Base-by-base conservation (phyloP, 2,329 filamentous ascomycete genomes). In the Fusarium austroafricanum region DNA sequence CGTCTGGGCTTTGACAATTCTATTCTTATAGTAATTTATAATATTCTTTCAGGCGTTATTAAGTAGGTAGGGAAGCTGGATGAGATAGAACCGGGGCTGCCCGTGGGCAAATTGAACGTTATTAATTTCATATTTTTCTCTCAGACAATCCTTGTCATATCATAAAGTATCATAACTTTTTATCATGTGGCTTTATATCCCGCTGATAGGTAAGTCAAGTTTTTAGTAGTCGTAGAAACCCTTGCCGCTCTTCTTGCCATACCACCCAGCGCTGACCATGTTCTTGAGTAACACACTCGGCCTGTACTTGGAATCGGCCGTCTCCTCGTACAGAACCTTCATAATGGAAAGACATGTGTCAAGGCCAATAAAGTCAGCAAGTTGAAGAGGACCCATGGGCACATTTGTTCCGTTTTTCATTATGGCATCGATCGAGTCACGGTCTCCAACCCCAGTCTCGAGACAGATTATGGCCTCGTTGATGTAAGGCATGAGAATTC, bases 321-420 rank as follows among this genome's bases (percentile, higher is more conserved):
- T 96, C 83, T 98, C 94, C 61, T 88, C 84, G 77, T 98, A 89
- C 75, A 99, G 80, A 6, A 98, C 96, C 80, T 92, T 94, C 96
- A 99, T 99, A 75, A 99, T 99, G 21, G 95, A 90, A 65, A 98
- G 83, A 76, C 96, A 99, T 0, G 96, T 99, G 78, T 99, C 96
- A 43, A 99, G 85, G 10, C 96, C 96, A 75, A 99, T 98, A 75
- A 99, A 99, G 79, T 99, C 96, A 4, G 96, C 96, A 73, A 99
- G 82, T 75, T 94, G 90, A 70, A 99, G 84, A 11, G 96, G 96
- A 0, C 96, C 96, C 96, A 99, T 99, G 23, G 96, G 96, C 39
- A 99, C 96, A 76, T 97, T 97, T 21, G 96, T 99, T 45, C 96
- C 96, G 73, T 97, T 97, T 87, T 97, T 98, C 96, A 99, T 99